Conservation (phyloP, 352 stramenopile genomes). For the Phytophthora sp. region DNA sequence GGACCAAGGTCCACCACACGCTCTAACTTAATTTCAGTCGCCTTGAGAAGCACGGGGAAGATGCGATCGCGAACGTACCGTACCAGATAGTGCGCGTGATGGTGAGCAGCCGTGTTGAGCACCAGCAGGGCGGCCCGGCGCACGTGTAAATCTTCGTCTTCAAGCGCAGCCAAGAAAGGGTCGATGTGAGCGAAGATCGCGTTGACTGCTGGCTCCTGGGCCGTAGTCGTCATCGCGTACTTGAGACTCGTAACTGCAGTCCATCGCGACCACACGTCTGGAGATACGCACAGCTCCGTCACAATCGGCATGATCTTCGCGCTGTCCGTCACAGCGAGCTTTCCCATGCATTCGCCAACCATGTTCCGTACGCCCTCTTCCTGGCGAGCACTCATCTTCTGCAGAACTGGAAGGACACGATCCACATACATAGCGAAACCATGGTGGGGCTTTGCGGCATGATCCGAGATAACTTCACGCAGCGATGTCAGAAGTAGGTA, state of each 20-base stretch:
- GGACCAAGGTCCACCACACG: conserved; percentile 97
- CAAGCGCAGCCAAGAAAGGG: conserved; percentile 92
- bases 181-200: conserved; percentile 78
- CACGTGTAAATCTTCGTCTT: conserved; percentile 96
- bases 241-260: conserved; percentile 95
- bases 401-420: conserved; percentile 94
- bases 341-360: conserved; percentile 97
- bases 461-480: conserved; percentile 95
- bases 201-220: conserved; percentile 42
- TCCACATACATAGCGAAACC: conserved; percentile 80
- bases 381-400: conserved; percentile 90
- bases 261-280: conserved; percentile 76
- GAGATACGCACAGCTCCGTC: conserved; percentile 73
- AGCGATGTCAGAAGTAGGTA: conserved; percentile 97
- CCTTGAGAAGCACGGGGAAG: conserved; percentile 90
- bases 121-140: conserved; percentile 94
- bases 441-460: conserved; percentile 77
- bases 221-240: conserved; percentile 70
- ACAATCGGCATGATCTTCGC: conserved; percentile 90
- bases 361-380: conserved; percentile 98
- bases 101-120: conserved; percentile 96
- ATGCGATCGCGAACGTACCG: conserved; percentile 88
- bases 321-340: conserved; percentile 92
- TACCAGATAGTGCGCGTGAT: conserved; percentile 88
- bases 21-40: conserved; percentile 94